phyloP scores from a whole-genome alignment of 225 moss, liverwort and hornwort species.

The Asterella californica region DNA sequence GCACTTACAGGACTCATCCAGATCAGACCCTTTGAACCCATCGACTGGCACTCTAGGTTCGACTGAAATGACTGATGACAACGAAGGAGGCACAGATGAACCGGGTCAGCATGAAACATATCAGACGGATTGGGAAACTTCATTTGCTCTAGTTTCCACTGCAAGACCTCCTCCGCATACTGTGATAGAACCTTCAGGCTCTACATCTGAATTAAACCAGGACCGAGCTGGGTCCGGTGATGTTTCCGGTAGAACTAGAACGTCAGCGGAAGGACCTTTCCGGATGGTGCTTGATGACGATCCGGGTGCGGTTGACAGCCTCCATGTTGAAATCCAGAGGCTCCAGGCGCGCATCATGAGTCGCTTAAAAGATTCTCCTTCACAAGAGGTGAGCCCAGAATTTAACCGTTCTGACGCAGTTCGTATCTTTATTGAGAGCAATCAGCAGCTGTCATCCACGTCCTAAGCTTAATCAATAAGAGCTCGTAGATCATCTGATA shows the following conservation, averaged over 20 bases:
- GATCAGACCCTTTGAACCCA: conserved; percentile 35
- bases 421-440: neutral
- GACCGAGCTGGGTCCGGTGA: conserved; percentile 36
- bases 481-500: neutral
- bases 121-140: conserved; percentile 92
- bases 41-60: conserved; percentile 41
- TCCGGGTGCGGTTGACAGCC: conserved; percentile 73
- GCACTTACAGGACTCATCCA: conserved; percentile 39
- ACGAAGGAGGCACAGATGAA: conserved; percentile 50
- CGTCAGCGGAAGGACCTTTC: conserved; percentile 64
- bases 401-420: too few relatives aligned
- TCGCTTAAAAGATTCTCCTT: conserved; percentile 71
- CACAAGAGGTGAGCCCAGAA: conserved; percentile 39
- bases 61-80: conserved; percentile 47
- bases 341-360: conserved; percentile 91
- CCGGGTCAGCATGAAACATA: conserved; percentile 48
- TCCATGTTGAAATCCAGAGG: conserved; percentile 86
- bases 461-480: neutral
- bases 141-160: conserved; percentile 86
- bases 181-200: conserved; percentile 43
- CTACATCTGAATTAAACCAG: conserved; percentile 29
- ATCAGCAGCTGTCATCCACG: neutral
- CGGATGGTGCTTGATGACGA: conserved; percentile 77
- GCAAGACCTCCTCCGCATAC: conserved; percentile 62
- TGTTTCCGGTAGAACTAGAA: conserved; percentile 40